Percentiles rank a stretch among this genome's conserved stretches.
Conservation (phyloP, 2,329 filamentous ascomycete genomes). For the Dactylonectria macrodidyma region DNA sequence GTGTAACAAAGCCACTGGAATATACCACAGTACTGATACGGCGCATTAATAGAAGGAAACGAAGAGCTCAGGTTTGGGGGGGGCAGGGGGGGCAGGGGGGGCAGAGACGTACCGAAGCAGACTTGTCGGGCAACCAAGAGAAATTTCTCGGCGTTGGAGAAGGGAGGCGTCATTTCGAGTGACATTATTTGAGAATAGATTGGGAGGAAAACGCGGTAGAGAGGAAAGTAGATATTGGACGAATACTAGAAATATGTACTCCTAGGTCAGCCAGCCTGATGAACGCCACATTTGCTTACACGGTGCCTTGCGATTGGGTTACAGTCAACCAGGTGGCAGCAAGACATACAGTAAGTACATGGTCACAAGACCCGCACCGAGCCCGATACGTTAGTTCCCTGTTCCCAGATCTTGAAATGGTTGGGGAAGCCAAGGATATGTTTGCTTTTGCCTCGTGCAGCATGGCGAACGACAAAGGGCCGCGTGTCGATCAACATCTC, state of each 20-base stretch:
- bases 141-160: constrained; percentile 1
- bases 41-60: not conserved
- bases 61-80: no score
- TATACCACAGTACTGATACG: not conserved
- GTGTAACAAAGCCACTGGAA: constrained; percentile 2
- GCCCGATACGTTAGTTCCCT: not conserved
- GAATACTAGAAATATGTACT: not conserved
- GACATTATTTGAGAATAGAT: no score
- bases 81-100: no score
- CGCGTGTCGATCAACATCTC: not conserved
- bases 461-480: not conserved
- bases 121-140: constrained; percentile 4
- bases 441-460: not conserved
- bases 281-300: not conserved
- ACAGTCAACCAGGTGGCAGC: not conserved
- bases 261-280: not conserved
- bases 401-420: not conserved
- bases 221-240: not conserved
- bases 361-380: not conserved
- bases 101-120: not conserved
- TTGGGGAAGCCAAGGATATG: not conserved
- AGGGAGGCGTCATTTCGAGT: not conserved
- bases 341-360: no score
- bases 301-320: not conserved
- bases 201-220: not conserved